These are phyloP conservation scores for Antrodiella citrinella DNA, from an alignment of 768 basidiomycete genomes.

Conservation along the genomic window DNA sequence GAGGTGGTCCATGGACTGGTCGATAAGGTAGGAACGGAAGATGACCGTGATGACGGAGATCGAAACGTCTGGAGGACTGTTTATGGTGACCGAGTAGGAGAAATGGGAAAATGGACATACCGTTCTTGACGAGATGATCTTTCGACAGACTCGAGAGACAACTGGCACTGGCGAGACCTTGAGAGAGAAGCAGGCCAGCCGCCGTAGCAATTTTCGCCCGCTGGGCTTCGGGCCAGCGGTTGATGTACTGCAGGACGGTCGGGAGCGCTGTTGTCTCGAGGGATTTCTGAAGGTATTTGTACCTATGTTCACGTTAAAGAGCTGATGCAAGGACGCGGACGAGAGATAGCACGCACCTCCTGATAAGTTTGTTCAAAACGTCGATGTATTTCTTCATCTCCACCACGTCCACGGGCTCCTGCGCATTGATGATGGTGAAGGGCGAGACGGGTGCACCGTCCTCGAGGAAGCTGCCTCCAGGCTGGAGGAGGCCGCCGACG, in stretches of 20 bases:
- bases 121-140: conserved; percentile 94
- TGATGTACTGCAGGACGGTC: conserved; percentile 78
- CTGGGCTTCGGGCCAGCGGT: conserved; percentile 72
- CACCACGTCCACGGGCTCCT: conserved; percentile 68
- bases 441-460: conserved; percentile 80
- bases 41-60: conserved; percentile 68
- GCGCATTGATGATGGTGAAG: conserved; percentile 81
- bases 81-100: neutral
- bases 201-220: conserved; percentile 80
- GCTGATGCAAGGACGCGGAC: neutral
- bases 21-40: conserved; percentile 73
- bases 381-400: conserved; percentile 93
- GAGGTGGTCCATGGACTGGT: conserved; percentile 88
- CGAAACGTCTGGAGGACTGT: conserved; percentile 54
- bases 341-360: conserved; percentile 52
- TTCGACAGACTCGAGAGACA: conserved; percentile 80
- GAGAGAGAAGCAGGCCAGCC: conserved; percentile 74
- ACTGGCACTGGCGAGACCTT: conserved; percentile 70
- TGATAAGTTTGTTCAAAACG: conserved; percentile 91
- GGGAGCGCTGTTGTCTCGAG: conserved; percentile 83
- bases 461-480: conserved; percentile 87
- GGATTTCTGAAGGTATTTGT: conserved; percentile 98
- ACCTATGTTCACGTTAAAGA: conserved; percentile 40
- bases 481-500: conserved; percentile 93
- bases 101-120: conserved; percentile 30